These are phyloP conservation scores for Quercus bicolor DNA, from an alignment of 306 rosid species.

Conservation along the genomic window DNA sequence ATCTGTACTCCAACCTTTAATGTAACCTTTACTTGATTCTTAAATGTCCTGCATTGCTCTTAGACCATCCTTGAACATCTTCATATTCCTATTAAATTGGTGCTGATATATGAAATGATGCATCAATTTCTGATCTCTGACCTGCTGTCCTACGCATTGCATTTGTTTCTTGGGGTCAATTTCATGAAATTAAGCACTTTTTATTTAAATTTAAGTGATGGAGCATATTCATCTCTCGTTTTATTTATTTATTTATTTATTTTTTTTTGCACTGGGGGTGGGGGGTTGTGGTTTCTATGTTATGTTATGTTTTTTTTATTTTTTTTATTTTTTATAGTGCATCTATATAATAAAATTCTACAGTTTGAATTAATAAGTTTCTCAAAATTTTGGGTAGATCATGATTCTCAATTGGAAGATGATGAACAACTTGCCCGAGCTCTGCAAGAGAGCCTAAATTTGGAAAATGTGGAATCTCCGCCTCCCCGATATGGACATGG, in stretches of 20 bases:
- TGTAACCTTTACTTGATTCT: background rate
- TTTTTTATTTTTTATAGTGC: too few relatives aligned
- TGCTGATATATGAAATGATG: background rate
- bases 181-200: background rate
- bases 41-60: background rate
- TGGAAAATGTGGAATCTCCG: conserved; percentile 32
- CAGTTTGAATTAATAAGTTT: background rate
- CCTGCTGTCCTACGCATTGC: background rate
- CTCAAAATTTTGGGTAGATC: conserved; percentile 27
- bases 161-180: background rate
- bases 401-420: conserved; percentile 63
- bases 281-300: too few relatives aligned
- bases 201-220: background rate
- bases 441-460: conserved; percentile 73
- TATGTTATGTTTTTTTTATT: too few relatives aligned
- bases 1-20: background rate
- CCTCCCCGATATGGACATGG: conserved; percentile 71
- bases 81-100: background rate
- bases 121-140: background rate
- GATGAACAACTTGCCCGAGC: conserved; percentile 92
- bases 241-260: too few relatives aligned
- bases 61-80: background rate
- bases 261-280: background rate
- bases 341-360: background rate
- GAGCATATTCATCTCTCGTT: background rate